phyloP scores from a whole-genome alignment of 306 rosid species.

The Trifolium fragiferum region DNA sequence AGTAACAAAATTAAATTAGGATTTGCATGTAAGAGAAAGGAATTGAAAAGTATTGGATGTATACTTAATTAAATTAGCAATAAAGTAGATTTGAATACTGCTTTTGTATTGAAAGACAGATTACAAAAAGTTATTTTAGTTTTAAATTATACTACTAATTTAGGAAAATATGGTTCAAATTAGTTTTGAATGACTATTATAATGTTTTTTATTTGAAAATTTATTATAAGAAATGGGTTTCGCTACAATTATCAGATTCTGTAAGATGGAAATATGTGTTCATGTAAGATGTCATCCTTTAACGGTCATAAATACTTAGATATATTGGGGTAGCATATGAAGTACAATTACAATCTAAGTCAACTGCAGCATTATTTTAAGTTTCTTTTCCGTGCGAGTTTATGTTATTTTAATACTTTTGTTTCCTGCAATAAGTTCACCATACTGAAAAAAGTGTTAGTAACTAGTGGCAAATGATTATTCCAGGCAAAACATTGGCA shows the following conservation, averaged over 20 bases:
- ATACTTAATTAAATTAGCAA: background rate
- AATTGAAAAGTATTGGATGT: constrained; percentile 21
- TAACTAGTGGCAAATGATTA: constrained; percentile 44
- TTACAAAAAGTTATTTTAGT: constrained; percentile 2
- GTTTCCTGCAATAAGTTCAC: constrained; percentile 36
- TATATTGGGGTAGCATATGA: constrained; percentile 19
- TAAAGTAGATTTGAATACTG: constrained; percentile 39
- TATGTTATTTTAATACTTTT: constrained; percentile 26
- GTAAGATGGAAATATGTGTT: constrained; percentile 16
- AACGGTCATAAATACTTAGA: constrained; percentile 6
- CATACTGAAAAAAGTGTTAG: constrained; percentile 37
- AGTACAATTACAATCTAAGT: constrained; percentile 31
- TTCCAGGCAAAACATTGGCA: constrained; percentile 89
- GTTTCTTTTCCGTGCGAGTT: constrained; percentile 29
- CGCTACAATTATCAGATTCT: constrained; percentile 9
- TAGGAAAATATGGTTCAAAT: constrained; percentile 19
- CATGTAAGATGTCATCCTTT: constrained; percentile 18
- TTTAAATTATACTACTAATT: constrained; percentile 12
- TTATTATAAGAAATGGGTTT: background rate
- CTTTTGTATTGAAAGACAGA: background rate
- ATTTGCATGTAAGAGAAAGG: constrained; percentile 16
- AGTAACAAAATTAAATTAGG: background rate
- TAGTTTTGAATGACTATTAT: background rate
- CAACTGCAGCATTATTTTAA: background rate
- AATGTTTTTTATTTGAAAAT: constrained; percentile 27